Conservation (phyloP, 2,329 filamentous ascomycete genomes). For the Davidsoniella neocaledoniae region DNA sequence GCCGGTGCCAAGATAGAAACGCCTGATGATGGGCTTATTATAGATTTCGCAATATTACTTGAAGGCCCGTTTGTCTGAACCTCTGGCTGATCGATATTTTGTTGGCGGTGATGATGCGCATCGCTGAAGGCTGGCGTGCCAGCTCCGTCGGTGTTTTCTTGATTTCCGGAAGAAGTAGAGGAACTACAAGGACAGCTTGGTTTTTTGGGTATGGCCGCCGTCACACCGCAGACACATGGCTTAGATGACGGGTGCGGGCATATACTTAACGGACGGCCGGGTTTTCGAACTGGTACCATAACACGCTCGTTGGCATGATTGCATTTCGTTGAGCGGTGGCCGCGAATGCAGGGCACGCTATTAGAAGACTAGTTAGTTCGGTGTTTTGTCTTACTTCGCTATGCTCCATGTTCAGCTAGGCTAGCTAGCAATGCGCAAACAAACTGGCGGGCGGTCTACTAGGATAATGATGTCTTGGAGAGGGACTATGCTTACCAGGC, state of each 20-base stretch:
- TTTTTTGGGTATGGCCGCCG: conserved; percentile 43
- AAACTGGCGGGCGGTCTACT: too few species aligned
- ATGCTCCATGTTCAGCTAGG: too few species aligned
- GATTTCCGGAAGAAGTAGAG: neutral
- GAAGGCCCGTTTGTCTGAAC: neutral
- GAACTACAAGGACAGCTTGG: conserved; percentile 36
- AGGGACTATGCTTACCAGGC: conserved; percentile 42
- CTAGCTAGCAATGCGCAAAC: too few species aligned
- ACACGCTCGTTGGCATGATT: conserved; percentile 50
- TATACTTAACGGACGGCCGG: conserved; percentile 50
- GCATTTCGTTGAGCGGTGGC: conserved; percentile 61
- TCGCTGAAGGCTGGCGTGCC: neutral
- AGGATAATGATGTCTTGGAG: neutral
- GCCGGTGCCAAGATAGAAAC: conserved; percentile 16
- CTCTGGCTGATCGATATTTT: neutral
- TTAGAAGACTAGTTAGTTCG: too few species aligned
- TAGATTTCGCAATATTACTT: neutral
- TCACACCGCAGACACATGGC: conserved; percentile 47
- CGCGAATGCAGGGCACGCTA: conserved; percentile 59
- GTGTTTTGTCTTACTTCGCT: too few species aligned
- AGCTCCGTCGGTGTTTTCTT: neutral
- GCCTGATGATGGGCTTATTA: conserved; percentile 13
- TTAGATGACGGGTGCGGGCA: conserved; percentile 50
- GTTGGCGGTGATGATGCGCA: neutral
- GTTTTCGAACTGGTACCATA: conserved; percentile 55